These are phyloP conservation scores for Rhodomyrtus psidioides DNA, from an alignment of 441 rosid species.

Conservation along the genomic window DNA sequence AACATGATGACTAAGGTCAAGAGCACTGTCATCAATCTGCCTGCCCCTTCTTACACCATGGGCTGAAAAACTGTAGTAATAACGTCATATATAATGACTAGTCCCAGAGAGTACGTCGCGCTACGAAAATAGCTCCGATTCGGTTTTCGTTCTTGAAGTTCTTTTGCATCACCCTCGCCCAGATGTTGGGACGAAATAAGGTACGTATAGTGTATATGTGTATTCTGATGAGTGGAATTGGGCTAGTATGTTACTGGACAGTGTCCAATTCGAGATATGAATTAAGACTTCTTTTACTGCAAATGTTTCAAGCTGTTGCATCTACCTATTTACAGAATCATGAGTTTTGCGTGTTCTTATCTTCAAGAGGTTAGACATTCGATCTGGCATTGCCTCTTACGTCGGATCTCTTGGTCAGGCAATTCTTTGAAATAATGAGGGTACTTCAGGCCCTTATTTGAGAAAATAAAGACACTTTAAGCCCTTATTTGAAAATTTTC, in stretches of 20 bases:
- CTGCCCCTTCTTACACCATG: conserved; percentile 84
- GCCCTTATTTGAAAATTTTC: too few species aligned
- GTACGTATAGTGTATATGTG: not conserved
- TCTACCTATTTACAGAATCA: not conserved
- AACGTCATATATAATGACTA: not conserved
- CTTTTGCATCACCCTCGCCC: not conserved
- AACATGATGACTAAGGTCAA: conserved; percentile 90
- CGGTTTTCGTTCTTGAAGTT: not conserved
- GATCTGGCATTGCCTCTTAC: too few species aligned
- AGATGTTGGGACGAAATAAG: not conserved
- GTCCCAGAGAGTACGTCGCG: not conserved
- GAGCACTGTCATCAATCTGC: conserved; percentile 86
- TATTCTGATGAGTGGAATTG: not conserved
- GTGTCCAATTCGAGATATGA: not conserved
- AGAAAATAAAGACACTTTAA: too few species aligned
- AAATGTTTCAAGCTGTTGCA: not conserved
- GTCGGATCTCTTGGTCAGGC: too few species aligned
- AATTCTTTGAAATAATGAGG: too few species aligned
- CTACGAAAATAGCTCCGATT: not conserved
- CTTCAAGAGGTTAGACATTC: not conserved
- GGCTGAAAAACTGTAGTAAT: conserved; percentile 28
- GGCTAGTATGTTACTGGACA: not conserved
- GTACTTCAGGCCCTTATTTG: too few species aligned
- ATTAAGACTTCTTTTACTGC: not conserved
- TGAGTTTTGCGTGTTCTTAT: not conserved